A percentile compares a stretch with the other conserved stretches of the same genome.
These are phyloP conservation scores for Colletotrichum liaoningense DNA, from an alignment of 2,329 filamentous ascomycete species.

Conservation along the genomic window DNA sequence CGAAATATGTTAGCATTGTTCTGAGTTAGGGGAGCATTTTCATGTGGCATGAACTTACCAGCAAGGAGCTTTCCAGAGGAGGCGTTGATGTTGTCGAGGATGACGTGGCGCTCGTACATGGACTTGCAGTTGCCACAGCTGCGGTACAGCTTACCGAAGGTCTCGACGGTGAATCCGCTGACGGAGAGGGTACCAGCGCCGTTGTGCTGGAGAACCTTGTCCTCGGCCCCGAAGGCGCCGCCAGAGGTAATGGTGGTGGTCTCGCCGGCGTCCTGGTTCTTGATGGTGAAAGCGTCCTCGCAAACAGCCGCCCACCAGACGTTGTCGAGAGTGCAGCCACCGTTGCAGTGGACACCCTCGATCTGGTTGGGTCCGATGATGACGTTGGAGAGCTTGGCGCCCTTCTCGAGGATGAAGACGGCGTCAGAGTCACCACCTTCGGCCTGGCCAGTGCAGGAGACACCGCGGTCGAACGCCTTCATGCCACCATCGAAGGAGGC, in stretches of 20 bases:
- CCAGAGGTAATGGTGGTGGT: slow-evolving; percentile 31
- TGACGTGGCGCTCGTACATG: slow-evolving; percentile 32
- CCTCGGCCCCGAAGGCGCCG: slow-evolving; percentile 24
- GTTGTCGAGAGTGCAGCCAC: slow-evolving; percentile 52
- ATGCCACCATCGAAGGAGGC: slow-evolving; percentile 44
- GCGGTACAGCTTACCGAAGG: slow-evolving; percentile 37
- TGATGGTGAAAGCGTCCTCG: slow-evolving; percentile 48
- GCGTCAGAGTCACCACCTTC: slow-evolving; percentile 57
- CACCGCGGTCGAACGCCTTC: slow-evolving; percentile 51
- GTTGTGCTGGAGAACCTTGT: slow-evolving; percentile 37
- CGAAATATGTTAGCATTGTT: neutral
- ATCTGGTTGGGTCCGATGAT: slow-evolving; percentile 57
- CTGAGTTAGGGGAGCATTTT: accelerated
- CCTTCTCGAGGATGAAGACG: slow-evolving; percentile 54
- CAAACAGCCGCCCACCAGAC: slow-evolving; percentile 53
- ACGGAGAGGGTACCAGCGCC: slow-evolving; percentile 33
- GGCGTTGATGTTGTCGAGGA: slow-evolving; percentile 34
- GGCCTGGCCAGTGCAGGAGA: slow-evolving; percentile 52
- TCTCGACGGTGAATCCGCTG: slow-evolving; percentile 29
- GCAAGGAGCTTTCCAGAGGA: slow-evolving; percentile 34
- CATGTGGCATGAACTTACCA: neutral
- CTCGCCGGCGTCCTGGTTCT: slow-evolving; percentile 41
- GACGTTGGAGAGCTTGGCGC: slow-evolving; percentile 56
- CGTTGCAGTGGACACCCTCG: slow-evolving; percentile 59
- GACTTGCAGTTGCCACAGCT: slow-evolving; percentile 36